Conservation (phyloP, 306 rosid genomes). For the Gynostemma pentaphyllum region DNA sequence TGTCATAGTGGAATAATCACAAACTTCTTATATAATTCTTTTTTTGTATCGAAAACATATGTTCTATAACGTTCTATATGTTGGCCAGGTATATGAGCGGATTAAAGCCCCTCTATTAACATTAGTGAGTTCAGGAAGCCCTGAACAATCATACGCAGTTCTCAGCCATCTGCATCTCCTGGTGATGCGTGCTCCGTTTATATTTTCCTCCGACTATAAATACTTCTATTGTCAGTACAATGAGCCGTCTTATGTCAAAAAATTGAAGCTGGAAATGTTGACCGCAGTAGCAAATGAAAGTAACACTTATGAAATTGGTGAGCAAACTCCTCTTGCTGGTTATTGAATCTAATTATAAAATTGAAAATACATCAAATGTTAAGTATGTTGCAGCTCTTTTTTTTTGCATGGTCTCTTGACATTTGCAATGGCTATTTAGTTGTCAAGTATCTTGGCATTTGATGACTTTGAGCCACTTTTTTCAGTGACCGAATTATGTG, state of each 20-base stretch:
- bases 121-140: constrained; percentile 97
- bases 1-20: not conserved
- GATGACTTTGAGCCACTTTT: constrained; percentile 18
- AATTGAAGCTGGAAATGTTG: constrained; percentile 97
- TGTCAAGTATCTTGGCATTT: constrained; percentile 15
- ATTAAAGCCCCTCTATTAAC: constrained; percentile 97
- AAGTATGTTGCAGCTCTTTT: not conserved
- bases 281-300: constrained; percentile 98
- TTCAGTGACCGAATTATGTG: constrained; percentile 97
- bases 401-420: constrained; percentile 9
- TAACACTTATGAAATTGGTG: constrained; percentile 96
- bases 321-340: constrained; percentile 10
- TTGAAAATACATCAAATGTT: not conserved
- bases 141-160: constrained; percentile 96
- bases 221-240: constrained; percentile 98
- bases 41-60: not conserved
- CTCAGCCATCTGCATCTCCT: constrained; percentile 91
- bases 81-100: constrained; percentile 81
- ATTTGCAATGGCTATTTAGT: not conserved
- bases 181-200: constrained; percentile 97
- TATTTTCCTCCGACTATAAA: constrained; percentile 89
- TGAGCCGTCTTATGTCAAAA: constrained; percentile 97
- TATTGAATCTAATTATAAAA: not conserved
- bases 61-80: not conserved
- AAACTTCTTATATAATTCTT: not conserved